Base-by-base conservation (phyloP, 371 early-diverging fungal species). In the Lichtheimia hyalospora region DNA sequence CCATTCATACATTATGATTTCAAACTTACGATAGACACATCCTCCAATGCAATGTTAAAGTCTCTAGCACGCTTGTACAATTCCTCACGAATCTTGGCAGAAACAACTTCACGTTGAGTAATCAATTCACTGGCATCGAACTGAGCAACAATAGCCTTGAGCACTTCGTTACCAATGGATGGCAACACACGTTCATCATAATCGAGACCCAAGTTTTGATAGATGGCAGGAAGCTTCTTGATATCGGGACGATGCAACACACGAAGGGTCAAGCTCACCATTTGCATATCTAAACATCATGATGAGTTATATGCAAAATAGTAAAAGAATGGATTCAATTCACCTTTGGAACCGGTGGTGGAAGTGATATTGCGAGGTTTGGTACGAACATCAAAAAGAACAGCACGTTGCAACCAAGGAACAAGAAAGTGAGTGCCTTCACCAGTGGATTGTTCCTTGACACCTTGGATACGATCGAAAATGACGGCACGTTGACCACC, bases 141-240 rank as follows among this genome's bases (percentile, higher is more conserved):
- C 82, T 98, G 99, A 24, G 99, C 99, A n/a, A 99, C 98, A 55
- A 96, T 90, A 59, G 95, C 82, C 87, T 99, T 99, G 67, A 98
- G 84, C 27, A 99, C 98, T 81, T 99, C 99, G 82, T 99, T 99
- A 71, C 97, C 98, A 70, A 99, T 98, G 57, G 93, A 92, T 28
- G 98, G 98, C 63, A 99, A 83, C 20, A 98, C 98, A 64, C 98
- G 84, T 75, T 99, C 99, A 67, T 98, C 98, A 67, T 97, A 99
- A 75, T 99, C 99, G 57, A 86, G 67, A 50, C 99, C 99, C 54
- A 97, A 79, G 61, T 84, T 89, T 77, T 94, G 93, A 75, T 97
- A 96, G 69, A 99, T 92, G 48, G 65, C 63, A 18, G 95, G 86
- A 54, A 99, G 81, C 23, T 85, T 79, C 40, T 79, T 73, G 67